phyloP scores from a whole-genome alignment of 2,329 filamentous ascomycete species.

The Cercospora sp. region DNA sequence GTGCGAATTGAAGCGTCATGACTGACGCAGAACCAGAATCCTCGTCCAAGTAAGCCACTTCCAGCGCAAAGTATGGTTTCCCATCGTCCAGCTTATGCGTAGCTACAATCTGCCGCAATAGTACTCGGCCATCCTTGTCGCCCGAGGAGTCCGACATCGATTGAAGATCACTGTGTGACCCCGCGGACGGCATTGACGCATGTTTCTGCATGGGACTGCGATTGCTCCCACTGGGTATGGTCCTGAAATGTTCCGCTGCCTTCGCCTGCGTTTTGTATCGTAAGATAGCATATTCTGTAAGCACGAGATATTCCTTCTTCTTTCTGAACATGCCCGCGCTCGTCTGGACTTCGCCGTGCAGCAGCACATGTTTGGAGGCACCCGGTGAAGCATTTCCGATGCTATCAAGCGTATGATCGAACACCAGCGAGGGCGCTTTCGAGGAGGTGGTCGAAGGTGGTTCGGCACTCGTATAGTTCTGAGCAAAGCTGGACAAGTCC shows the following conservation, averaged over 20 bases:
- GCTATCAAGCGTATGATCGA: slow-evolving; percentile 38
- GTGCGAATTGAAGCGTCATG: slow-evolving; percentile 64
- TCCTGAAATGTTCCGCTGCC: slow-evolving; percentile 63
- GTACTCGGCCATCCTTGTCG: slow-evolving; percentile 59
- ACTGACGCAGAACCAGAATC: slow-evolving; percentile 61
- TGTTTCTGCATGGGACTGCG: slow-evolving; percentile 55
- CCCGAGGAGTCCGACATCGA: slow-evolving; percentile 54
- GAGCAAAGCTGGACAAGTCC: slow-evolving; percentile 36
- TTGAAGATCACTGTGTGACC: slow-evolving; percentile 63
- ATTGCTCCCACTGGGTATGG: slow-evolving; percentile 39
- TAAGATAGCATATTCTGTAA: slow-evolving; percentile 68
- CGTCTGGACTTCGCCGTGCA: slow-evolving; percentile 70
- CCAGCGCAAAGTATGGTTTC: slow-evolving; percentile 65
- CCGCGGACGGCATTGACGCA: slow-evolving; percentile 58
- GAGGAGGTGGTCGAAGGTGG: slow-evolving; percentile 53
- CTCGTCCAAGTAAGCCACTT: slow-evolving; percentile 69
- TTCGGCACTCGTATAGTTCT: slow-evolving; percentile 41
- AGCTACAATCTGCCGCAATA: slow-evolving; percentile 66
- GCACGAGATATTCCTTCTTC: slow-evolving; percentile 70
- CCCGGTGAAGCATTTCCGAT: slow-evolving; percentile 12
- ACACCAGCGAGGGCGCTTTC: slow-evolving; percentile 51
- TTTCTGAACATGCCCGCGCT: slow-evolving; percentile 70
- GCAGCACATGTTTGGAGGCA: slow-evolving; percentile 53
- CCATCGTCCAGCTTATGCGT: slow-evolving; percentile 68
- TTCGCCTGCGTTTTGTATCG: slow-evolving; percentile 68